Percentiles rank a stretch among this genome's conserved stretches.
phyloP scores from a whole-genome alignment of 176 grass and related monocot species.

The Avena sativa region DNA sequence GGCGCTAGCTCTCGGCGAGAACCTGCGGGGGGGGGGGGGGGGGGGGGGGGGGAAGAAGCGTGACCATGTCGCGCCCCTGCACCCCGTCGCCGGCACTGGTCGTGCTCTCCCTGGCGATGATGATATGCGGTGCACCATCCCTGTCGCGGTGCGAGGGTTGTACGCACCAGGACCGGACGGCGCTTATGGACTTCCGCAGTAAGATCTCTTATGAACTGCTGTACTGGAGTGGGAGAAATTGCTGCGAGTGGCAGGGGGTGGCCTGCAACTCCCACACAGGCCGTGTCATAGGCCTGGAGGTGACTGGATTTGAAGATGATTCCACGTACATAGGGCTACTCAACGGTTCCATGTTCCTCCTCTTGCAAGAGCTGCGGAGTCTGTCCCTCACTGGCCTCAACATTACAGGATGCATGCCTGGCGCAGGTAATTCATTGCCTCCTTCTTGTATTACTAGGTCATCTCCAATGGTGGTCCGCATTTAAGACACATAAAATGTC shows the following conservation, averaged over 20 bases:
- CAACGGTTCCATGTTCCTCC: conserved; percentile 12
- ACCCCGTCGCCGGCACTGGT: neutral
- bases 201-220: neutral
- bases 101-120: neutral
- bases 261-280: neutral
- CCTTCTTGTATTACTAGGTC: no score
- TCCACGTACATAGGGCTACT: neutral
- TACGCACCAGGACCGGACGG: neutral
- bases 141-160: neutral
- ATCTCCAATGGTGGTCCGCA: no score
- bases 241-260: neutral
- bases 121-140: no score
- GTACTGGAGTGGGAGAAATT: neutral
- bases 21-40: no score
- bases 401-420: neutral
- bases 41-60: no score
- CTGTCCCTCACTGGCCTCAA: neutral
- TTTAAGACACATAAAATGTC: no score
- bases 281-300: neutral
- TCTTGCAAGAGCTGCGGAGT: neutral
- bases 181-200: neutral
- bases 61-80: neutral
- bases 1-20: no score
- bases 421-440: neutral
- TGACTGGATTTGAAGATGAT: no score